Percentiles rank a stretch among this genome's conserved stretches.
These are phyloP conservation scores for Kwoniella bestiolae DNA, from an alignment of 768 basidiomycete genomes.

Conservation along the genomic window DNA sequence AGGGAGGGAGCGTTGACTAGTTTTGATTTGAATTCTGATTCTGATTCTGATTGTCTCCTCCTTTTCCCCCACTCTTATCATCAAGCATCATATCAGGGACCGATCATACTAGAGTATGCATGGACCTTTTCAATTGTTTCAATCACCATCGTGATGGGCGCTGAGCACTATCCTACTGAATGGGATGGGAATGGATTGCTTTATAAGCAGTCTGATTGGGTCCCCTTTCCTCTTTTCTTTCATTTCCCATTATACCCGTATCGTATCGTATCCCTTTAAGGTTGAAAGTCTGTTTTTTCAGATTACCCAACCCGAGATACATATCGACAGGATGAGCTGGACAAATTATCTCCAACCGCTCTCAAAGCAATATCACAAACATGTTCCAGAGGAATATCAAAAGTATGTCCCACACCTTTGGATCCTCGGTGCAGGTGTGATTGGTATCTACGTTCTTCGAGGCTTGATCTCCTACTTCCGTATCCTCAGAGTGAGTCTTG, in stretches of 20 bases:
- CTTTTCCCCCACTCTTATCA: not conserved
- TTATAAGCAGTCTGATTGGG: slow-evolving; percentile 10
- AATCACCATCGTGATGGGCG: not conserved
- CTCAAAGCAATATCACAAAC: not conserved
- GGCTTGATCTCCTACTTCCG: slow-evolving; percentile 5
- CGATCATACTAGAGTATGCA: too few species aligned
- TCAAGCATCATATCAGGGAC: too few species aligned
- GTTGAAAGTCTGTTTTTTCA: too few species aligned
- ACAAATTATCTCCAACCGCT: not conserved
- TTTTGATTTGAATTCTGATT: too few species aligned
- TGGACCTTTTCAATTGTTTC: not conserved
- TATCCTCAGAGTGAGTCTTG: slow-evolving; percentile 8
- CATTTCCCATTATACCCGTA: not conserved
- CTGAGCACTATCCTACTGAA: not conserved
- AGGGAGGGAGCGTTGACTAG: not conserved
- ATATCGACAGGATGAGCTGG: slow-evolving; percentile 11
- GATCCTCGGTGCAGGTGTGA: not conserved
- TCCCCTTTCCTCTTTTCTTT: not conserved
- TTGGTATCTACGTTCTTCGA: slow-evolving; percentile 1
- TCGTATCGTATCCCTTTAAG: not conserved
- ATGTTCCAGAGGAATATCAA: slow-evolving; percentile 3
- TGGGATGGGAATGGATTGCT: too few species aligned
- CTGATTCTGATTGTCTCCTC: not conserved
- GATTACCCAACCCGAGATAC: not conserved
- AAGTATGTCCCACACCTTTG: not conserved